These are phyloP conservation scores for Metschnikowia lunata DNA, from an alignment of 805 yeast species.

Conservation along the genomic window DNA sequence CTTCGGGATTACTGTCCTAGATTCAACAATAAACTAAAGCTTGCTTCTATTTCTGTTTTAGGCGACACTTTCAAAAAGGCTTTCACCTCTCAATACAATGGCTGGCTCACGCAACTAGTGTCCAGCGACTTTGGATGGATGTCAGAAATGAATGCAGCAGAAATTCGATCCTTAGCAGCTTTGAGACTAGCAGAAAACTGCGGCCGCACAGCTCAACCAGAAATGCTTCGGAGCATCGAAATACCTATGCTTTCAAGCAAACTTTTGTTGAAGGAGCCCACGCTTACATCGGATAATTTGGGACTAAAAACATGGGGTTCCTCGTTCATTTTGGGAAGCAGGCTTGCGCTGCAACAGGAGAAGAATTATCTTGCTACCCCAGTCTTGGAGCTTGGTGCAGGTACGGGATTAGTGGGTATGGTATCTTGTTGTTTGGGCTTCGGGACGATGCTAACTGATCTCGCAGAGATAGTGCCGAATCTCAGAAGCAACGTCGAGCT, in stretches of 20 bases:
- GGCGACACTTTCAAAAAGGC: conserved; percentile 24
- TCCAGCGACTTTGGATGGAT: conserved; percentile 50
- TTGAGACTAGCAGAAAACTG: conserved; percentile 71
- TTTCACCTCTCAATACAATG: conserved; percentile 36
- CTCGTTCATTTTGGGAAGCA: conserved; percentile 60
- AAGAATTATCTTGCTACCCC: conserved; percentile 20
- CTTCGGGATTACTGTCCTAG: conserved; percentile 32
- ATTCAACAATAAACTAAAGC: conserved; percentile 20
- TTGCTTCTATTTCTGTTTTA: conserved; percentile 25
- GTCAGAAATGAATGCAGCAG: conserved; percentile 27
- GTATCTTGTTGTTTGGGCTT: conserved; percentile 53
- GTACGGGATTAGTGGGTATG: conserved; percentile 90
- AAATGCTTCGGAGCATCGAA: conserved; percentile 55
- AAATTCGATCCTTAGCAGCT: conserved; percentile 55
- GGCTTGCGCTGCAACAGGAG: conserved; percentile 29
- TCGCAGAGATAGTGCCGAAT: conserved; percentile 73
- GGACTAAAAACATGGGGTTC: conserved; percentile 98
- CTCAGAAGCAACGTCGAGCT: conserved; percentile 50
- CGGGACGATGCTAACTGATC: conserved; percentile 60
- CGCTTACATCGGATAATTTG: conserved; percentile 77
- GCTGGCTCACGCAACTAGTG: conserved; percentile 47
- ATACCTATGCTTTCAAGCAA: conserved; percentile 13
- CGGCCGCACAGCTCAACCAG: conserved; percentile 81
- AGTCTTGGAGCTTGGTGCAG: conserved; percentile 83
- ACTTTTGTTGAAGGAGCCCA: conserved; percentile 65